phyloP scores from a whole-genome alignment of 352 stramenopile species.

The Pythium graminicola region DNA sequence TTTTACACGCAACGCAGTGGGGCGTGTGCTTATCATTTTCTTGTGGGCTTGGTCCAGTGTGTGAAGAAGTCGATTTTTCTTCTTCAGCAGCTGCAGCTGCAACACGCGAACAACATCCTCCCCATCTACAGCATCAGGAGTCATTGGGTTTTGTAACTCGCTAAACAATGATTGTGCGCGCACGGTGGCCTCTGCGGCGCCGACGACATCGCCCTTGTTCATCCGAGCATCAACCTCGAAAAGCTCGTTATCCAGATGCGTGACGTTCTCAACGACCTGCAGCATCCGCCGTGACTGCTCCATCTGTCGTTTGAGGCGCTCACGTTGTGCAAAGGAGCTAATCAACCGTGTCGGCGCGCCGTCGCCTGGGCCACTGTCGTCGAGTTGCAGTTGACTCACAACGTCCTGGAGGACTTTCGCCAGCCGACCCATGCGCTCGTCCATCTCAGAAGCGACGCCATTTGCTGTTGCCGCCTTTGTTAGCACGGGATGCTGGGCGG shows the following conservation, averaged over 20 bases:
- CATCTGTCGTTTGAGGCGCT: slow-evolving; percentile 54
- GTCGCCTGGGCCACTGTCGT: not conserved
- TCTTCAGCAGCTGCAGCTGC: slow-evolving; percentile 40
- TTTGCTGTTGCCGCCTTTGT: slow-evolving; percentile 1
- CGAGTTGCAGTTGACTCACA: slow-evolving; percentile 48
- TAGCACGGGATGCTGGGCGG: not conserved
- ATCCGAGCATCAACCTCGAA: slow-evolving; percentile 42
- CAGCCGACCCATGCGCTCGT: slow-evolving; percentile 41
- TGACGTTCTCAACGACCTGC: slow-evolving; percentile 60
- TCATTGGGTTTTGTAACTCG: slow-evolving; percentile 13
- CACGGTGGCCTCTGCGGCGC: slow-evolving; percentile 34
- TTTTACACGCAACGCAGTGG: slow-evolving; percentile 27
- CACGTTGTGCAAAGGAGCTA: slow-evolving; percentile 46
- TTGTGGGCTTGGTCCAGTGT: slow-evolving; percentile 43
- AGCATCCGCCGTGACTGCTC: slow-evolving; percentile 59
- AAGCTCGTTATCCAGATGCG: slow-evolving; percentile 44
- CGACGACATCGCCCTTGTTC: slow-evolving; percentile 38
- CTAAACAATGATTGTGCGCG: slow-evolving; percentile 33
- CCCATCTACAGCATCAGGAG: not conserved
- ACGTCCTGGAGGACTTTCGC: slow-evolving; percentile 38
- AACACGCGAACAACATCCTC: slow-evolving; percentile 37
- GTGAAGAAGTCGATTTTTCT: slow-evolving; percentile 46
- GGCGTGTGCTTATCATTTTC: slow-evolving; percentile 35
- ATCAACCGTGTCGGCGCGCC: slow-evolving; percentile 29
- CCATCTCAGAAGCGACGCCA: slow-evolving; percentile 33